Evolutionary conservation across 208 protist genomes (phyloP).

Genomic region (Crithidia expoeki): DNA sequence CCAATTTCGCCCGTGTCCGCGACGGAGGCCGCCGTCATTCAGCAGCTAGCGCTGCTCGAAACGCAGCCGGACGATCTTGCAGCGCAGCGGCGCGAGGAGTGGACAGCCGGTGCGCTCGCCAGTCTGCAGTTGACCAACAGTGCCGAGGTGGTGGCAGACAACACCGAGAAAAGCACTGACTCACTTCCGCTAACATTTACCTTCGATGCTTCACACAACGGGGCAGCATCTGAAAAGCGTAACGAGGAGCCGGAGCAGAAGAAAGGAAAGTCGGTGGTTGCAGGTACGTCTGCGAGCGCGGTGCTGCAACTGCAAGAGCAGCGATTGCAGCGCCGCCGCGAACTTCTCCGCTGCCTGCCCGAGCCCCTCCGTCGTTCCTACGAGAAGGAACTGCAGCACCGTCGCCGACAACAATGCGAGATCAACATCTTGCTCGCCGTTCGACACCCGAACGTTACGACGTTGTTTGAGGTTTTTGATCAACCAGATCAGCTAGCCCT

Average conservation of each 20-base stretch:
- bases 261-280: too few relatives aligned
- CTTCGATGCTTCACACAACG: too few relatives aligned
- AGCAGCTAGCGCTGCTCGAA: constrained; percentile 45
- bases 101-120: constrained; percentile 12
- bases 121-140: constrained; percentile 31
- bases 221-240: too few relatives aligned
- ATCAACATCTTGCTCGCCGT: constrained; percentile 71
- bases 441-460: constrained; percentile 62
- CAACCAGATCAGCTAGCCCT: constrained; percentile 52
- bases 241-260: too few relatives aligned
- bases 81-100: constrained; percentile 28
- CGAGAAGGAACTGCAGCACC: constrained; percentile 44
- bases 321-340: constrained; percentile 20
- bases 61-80: constrained; percentile 49
- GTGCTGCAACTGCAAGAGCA: constrained; percentile 9
- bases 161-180: constrained; percentile 36
- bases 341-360: constrained; percentile 37
- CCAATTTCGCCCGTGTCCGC: constrained; percentile 1
- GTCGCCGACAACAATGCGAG: constrained; percentile 69
- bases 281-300: background rate
- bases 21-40: constrained; percentile 27
- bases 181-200: background rate
- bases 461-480: constrained; percentile 72
- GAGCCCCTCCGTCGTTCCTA: constrained; percentile 40
- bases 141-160: constrained; percentile 30